Percentiles rank a stretch among this genome's conserved stretches.
phyloP scores from a whole-genome alignment of 371 early-diverging fungal genomes.

The Rhizopus delemar region DNA sequence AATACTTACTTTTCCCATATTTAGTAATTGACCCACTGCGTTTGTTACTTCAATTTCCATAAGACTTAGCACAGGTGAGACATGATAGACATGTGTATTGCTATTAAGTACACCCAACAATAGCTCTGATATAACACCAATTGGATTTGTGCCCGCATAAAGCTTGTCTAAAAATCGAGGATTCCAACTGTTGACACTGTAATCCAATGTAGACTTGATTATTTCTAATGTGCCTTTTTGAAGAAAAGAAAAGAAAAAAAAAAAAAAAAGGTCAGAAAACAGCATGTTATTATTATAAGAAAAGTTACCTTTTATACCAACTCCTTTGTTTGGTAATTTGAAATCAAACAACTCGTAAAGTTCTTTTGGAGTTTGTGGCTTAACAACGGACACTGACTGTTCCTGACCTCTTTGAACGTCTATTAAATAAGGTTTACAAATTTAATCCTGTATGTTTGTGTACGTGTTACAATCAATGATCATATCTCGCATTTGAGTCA shows the following conservation, averaged over 20 bases:
- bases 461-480: slow-evolving; percentile 35
- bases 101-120: slow-evolving; percentile 76
- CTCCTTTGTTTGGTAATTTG: slow-evolving; percentile 47
- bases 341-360: slow-evolving; percentile 58
- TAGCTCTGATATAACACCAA: slow-evolving; percentile 79
- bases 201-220: slow-evolving; percentile 53
- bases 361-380: slow-evolving; percentile 51
- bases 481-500: slow-evolving; percentile 35
- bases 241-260: too few relatives aligned
- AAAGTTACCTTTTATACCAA: slow-evolving; percentile 52
- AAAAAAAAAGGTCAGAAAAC: neutral
- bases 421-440: slow-evolving; percentile 11
- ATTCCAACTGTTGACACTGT: slow-evolving; percentile 73
- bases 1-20: slow-evolving; percentile 51
- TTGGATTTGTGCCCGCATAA: slow-evolving; percentile 79
- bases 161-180: slow-evolving; percentile 85
- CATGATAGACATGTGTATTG: slow-evolving; percentile 81
- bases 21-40: slow-evolving; percentile 59
- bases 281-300: slow-evolving; percentile 6
- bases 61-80: slow-evolving; percentile 74
- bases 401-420: slow-evolving; percentile 53
- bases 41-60: slow-evolving; percentile 72
- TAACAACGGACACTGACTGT: slow-evolving; percentile 45
- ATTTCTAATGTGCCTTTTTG: slow-evolving; percentile 52
- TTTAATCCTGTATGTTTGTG: neutral